A percentile compares a stretch with the other conserved stretches of the same genome.
Evolutionary conservation across 768 basidiomycete species (phyloP).

Genomic region (Cubamyces lactineus): DNA sequence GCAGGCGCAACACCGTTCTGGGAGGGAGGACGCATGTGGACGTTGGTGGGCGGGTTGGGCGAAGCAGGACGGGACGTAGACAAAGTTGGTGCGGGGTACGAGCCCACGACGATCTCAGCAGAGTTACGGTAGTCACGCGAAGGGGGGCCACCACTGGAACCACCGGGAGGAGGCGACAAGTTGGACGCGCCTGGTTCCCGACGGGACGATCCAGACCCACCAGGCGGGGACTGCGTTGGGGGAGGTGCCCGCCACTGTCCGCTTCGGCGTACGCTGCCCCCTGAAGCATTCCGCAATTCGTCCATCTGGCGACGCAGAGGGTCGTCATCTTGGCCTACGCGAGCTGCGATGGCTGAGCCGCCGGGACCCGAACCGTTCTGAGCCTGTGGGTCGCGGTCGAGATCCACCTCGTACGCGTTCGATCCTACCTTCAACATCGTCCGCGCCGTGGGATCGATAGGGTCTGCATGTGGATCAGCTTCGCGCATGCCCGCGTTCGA

Average conservation of each 20-base stretch:
- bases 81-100: slow-evolving; percentile 55
- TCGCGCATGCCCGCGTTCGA: slow-evolving; percentile 19
- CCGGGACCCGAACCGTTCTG: slow-evolving; percentile 22
- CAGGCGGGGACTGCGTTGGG: slow-evolving; percentile 24
- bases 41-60: slow-evolving; percentile 73
- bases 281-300: slow-evolving; percentile 43
- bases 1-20: slow-evolving; percentile 39
- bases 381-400: slow-evolving; percentile 31
- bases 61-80: slow-evolving; percentile 70
- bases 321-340: slow-evolving; percentile 50
- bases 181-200: slow-evolving; percentile 22
- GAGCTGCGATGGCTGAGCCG: slow-evolving; percentile 15
- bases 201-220: slow-evolving; percentile 18
- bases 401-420: slow-evolving; percentile 54
- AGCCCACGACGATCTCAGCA: slow-evolving; percentile 79
- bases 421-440: slow-evolving; percentile 73
- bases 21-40: slow-evolving; percentile 71
- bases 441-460: slow-evolving; percentile 60
- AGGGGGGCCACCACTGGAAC: slow-evolving; percentile 26
- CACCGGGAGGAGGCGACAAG: slow-evolving; percentile 45
- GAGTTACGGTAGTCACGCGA: slow-evolving; percentile 71
- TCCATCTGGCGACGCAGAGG: slow-evolving; percentile 70
- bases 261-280: slow-evolving; percentile 51
- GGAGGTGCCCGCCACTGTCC: slow-evolving; percentile 24
- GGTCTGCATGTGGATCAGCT: slow-evolving; percentile 55